Evolutionary conservation across 2,329 filamentous ascomycete species (phyloP).

Genomic region (Proliferodiscus dingleyae): DNA sequence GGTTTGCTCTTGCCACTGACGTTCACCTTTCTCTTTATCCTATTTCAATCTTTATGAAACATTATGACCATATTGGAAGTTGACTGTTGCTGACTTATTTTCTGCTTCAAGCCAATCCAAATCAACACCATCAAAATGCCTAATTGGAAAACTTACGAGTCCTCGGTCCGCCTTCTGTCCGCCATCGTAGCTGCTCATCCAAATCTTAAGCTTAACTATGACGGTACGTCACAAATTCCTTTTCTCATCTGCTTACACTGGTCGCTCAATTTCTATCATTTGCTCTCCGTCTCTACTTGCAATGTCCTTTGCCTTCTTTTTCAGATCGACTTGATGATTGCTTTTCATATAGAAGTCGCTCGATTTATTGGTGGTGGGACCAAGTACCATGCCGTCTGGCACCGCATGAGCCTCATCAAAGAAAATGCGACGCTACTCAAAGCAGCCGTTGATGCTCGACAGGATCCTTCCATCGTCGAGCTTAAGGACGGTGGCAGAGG

Average conservation of each 20-base stretch:
- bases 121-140: slow-evolving; percentile 39
- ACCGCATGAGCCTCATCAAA: slow-evolving; percentile 18
- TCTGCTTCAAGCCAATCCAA: neutral
- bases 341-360: slow-evolving; percentile 15
- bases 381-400: slow-evolving; percentile 21
- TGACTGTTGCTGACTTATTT: neutral
- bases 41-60: neutral
- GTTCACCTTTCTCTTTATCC: slow-evolving; percentile 4
- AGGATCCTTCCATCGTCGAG: slow-evolving; percentile 18
- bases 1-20: neutral
- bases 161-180: slow-evolving; percentile 54
- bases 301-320: no score
- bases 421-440: slow-evolving; percentile 15
- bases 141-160: slow-evolving; percentile 57
- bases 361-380: slow-evolving; percentile 19
- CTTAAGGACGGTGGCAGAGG: slow-evolving; percentile 10
- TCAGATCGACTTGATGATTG: slow-evolving; percentile 7
- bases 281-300: neutral
- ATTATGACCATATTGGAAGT: neutral
- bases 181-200: slow-evolving; percentile 56
- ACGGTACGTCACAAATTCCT: slow-evolving; percentile 44
- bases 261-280: neutral
- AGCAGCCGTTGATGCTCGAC: slow-evolving; percentile 20
- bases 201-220: slow-evolving; percentile 52
- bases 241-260: slow-evolving; percentile 2